phyloP scores from a whole-genome alignment of 306 rosid genomes.

The Acacia crassicarpa region DNA sequence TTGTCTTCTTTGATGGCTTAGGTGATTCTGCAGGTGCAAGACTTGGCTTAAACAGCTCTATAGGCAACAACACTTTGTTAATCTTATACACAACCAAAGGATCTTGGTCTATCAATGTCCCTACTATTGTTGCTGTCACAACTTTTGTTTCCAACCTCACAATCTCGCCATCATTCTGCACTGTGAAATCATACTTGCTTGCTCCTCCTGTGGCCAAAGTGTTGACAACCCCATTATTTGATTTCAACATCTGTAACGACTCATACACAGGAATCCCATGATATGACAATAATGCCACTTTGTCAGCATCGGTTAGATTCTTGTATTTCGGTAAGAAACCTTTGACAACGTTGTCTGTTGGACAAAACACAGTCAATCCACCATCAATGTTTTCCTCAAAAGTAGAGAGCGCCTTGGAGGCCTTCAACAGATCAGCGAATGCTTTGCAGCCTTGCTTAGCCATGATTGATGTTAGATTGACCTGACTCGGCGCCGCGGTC shows the following conservation, averaged over 20 bases:
- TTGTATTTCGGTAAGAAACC: conserved; percentile 69
- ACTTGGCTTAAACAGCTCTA: conserved; percentile 61
- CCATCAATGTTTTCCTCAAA: conserved; percentile 65
- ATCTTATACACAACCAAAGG: conserved; percentile 76
- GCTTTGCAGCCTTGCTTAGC: conserved; percentile 88
- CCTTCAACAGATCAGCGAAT: conserved; percentile 59
- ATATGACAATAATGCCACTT: conserved; percentile 57
- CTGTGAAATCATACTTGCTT: conserved; percentile 77
- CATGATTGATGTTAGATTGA: conserved; percentile 62
- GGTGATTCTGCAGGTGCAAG: conserved; percentile 38
- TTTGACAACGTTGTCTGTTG: conserved; percentile 54
- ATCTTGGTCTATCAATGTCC: conserved; percentile 77
- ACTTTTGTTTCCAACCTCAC: conserved; percentile 66
- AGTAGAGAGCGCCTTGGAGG: conserved; percentile 58
- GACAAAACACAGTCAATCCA: conserved; percentile 90
- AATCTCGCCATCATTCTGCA: conserved; percentile 80
- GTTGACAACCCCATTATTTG: conserved; percentile 75
- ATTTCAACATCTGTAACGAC: conserved; percentile 70
- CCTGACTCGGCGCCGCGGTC: conserved; percentile 56
- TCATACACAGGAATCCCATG: conserved; percentile 83
- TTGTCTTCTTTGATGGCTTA: conserved; percentile 5
- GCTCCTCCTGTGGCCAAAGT: conserved; percentile 82
- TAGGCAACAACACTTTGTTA: conserved; percentile 69
- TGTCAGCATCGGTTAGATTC: conserved; percentile 63
- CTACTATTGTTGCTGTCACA: conserved; percentile 54